Base-by-base conservation (phyloP, 2,329 filamentous ascomycete genomes). In the Diaporthe batatas region DNA sequence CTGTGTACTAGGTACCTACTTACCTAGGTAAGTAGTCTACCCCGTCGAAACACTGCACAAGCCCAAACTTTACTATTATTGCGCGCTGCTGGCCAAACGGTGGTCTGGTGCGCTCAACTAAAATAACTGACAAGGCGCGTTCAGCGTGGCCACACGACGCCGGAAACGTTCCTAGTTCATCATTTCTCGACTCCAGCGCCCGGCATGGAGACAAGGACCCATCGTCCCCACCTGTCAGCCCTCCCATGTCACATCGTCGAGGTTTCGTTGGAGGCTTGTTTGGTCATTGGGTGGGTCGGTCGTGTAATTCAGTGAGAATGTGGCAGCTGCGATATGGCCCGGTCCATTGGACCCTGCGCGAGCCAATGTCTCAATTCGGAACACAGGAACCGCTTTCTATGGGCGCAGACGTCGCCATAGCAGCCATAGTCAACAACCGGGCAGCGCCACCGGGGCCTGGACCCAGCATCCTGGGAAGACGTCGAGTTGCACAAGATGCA, bases 401-500 rank as follows among this genome's bases (percentile, higher is more conserved):
- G 59, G 59, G 14, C 12, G 25, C 39, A 34, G 25, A 32, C 25
- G 5, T 47, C 25, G 12, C 18, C 16, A 39, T 64, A 29, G 59
- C 59, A 51, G 23, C 59, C 44, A 65, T 10, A 12, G 11, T 14
- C 42, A n/a, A 51, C 29, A 21, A 34, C 44, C 8, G 34, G 3
- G n/a, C n/a, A n/a, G 14, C 36, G 64, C 51, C 64, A 39, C 23
- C 16, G 49, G 12, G 29, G 53, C 53, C 67, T 36, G 67, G 67
- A 34, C 23, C 67, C 54, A 47, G 53, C 7, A 10, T 23, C 25
- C 39, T 69, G n/a, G 54, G 42, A 49, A 25, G 12, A 58, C 14
- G 8, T 59, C 54, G 18, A 70, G 68, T 70, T 44, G 68, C 47
- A 70, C 68, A 51, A 51, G 21, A 59, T 68, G 51, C 23, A 55